Evolutionary conservation across 192 early-diverging fungal species (phyloP).

Genomic region (Podila epigama): DNA sequence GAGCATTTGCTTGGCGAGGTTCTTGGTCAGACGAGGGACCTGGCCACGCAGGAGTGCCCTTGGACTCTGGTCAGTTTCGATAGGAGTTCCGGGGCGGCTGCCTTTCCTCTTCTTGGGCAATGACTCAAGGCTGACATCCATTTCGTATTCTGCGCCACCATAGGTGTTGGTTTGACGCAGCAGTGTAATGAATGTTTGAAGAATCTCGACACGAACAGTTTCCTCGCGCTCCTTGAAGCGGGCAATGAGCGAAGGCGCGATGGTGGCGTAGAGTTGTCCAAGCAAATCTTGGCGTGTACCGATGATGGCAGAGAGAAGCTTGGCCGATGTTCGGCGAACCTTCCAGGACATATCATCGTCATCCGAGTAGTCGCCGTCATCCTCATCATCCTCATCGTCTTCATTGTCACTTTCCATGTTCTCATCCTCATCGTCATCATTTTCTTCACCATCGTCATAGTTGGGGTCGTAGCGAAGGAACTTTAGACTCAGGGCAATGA

Average conservation of each 20-base stretch:
- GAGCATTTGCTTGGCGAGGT: slow-evolving; percentile 71
- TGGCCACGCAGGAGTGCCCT: slow-evolving; percentile 63
- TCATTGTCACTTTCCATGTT: slow-evolving; percentile 67
- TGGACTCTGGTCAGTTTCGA: slow-evolving; percentile 60
- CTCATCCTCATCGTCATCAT: slow-evolving; percentile 69
- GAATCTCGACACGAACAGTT: slow-evolving; percentile 80
- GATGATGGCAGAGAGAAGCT: slow-evolving; percentile 73
- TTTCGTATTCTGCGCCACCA: slow-evolving; percentile 48
- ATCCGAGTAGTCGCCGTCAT: slow-evolving; percentile 81
- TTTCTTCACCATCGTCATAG: slow-evolving; percentile 78
- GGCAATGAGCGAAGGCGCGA: slow-evolving; percentile 76
- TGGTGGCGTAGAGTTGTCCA: slow-evolving; percentile 64
- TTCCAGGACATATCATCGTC: slow-evolving; percentile 95
- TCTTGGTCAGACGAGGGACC: slow-evolving; percentile 71
- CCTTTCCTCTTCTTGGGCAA: slow-evolving; percentile 57
- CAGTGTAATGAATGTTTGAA: slow-evolving; percentile 74
- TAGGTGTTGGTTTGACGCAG: slow-evolving; percentile 66
- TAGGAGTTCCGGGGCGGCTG: slow-evolving; percentile 45
- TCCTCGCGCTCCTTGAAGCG: slow-evolving; percentile 90
- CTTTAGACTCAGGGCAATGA: slow-evolving; percentile 66
- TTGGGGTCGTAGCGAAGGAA: slow-evolving; percentile 89
- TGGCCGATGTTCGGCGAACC: slow-evolving; percentile 82
- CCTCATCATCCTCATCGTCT: slow-evolving; percentile 70
- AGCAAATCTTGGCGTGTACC: slow-evolving; percentile 76
- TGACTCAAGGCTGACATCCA: slow-evolving; percentile 41